phyloP scores from a whole-genome alignment of 345 rosid genomes.

The Litchi chinensis region DNA sequence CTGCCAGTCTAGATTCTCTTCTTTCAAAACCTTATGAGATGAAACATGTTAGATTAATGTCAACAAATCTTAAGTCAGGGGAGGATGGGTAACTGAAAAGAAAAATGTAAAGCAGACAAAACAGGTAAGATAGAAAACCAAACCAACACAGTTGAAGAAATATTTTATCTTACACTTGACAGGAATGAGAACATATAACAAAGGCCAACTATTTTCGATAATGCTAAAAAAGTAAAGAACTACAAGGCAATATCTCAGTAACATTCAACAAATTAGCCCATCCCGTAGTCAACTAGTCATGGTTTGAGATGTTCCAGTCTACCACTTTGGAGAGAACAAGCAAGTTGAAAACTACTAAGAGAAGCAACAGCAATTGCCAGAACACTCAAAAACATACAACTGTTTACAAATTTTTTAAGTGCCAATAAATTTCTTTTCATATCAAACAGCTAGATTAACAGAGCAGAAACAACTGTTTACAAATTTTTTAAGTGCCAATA shows the following conservation, averaged over 20 bases:
- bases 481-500: not conserved
- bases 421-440: not conserved
- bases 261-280: not conserved
- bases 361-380: not conserved
- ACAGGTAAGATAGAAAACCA: not conserved
- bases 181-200: no score
- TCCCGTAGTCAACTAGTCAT: no score
- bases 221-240: no score
- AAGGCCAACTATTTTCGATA: no score
- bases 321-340: not conserved
- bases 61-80: not conserved
- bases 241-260: no score
- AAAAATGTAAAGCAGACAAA: not conserved
- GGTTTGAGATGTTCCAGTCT: not conserved
- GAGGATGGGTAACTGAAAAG: not conserved
- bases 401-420: not conserved
- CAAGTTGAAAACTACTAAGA: not conserved
- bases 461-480: not conserved
- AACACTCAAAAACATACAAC: not conserved
- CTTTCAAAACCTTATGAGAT: conserved; percentile 68
- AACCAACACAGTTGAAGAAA: not conserved
- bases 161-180: not conserved
- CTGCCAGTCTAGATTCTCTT: conserved; percentile 66
- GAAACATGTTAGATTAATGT: conserved; percentile 17
- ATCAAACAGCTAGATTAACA: not conserved